These are phyloP conservation scores for Didymella pomorum DNA, from an alignment of 2,329 filamentous ascomycete genomes.

Conservation along the genomic window DNA sequence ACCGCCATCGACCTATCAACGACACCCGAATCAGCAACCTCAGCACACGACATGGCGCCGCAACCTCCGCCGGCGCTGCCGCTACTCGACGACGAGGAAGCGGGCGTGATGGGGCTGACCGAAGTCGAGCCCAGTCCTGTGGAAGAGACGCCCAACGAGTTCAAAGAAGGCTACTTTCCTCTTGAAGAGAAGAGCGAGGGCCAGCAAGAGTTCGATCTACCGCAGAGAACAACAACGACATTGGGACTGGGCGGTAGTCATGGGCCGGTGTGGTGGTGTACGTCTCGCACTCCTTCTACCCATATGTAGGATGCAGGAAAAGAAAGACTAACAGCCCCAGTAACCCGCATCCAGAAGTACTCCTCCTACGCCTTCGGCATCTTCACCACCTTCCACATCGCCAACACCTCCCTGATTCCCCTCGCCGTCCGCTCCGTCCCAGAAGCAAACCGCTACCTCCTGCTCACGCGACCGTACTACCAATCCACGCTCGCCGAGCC, in stretches of 20 bases:
- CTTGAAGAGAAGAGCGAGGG: conserved; percentile 12
- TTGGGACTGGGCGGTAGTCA: conserved; percentile 67
- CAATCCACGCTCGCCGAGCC: conserved; percentile 81
- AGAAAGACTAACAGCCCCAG: conserved; percentile 51
- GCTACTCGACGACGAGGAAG: conserved; percentile 35
- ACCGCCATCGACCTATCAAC: conserved; percentile 40
- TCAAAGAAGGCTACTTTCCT: conserved; percentile 61
- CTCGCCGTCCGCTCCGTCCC: conserved; percentile 60
- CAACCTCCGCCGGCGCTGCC: conserved; percentile 13
- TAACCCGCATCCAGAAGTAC: conserved; percentile 82
- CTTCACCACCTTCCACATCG: conserved; percentile 54
- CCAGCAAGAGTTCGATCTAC: conserved; percentile 14
- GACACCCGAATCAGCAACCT: conserved; percentile 39
- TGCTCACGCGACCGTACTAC: conserved; percentile 91
- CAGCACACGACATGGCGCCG: conserved; percentile 17
- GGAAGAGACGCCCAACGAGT: conserved; percentile 61
- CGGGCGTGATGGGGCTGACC: conserved; percentile 71
- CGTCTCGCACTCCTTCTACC: conserved; percentile 38
- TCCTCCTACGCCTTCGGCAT: conserved; percentile 72
- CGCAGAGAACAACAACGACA: conserved; percentile 35
- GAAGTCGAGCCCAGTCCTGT: conserved; percentile 86
- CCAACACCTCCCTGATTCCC: conserved; percentile 57
- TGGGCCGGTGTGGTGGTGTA: conserved; percentile 79
- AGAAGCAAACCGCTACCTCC: conserved; percentile 81
- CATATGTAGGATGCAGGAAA: too few species aligned